phyloP scores from a whole-genome alignment of 768 basidiomycete genomes.

The Rhodotorula paludigena region DNA sequence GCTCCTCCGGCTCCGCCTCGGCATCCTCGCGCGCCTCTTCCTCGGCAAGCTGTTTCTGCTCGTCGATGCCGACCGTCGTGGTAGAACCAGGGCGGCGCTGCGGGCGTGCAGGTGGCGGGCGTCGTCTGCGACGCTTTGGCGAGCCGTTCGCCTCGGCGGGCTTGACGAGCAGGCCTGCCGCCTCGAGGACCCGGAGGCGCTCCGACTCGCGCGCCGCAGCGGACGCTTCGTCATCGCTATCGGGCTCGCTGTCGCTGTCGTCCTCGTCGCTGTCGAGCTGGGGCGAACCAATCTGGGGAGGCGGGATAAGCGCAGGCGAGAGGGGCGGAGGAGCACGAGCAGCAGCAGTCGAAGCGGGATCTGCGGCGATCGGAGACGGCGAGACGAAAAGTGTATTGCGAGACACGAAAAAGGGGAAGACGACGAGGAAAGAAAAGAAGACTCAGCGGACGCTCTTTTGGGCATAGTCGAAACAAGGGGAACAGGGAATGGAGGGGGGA shows the following conservation, averaged over 20 bases:
- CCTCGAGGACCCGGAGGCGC: slow-evolving; percentile 74
- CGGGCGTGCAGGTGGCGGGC: slow-evolving; percentile 30
- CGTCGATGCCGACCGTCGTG: not conserved
- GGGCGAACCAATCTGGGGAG: too few species aligned
- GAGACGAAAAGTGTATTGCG: too few species aligned
- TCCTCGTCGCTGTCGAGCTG: not conserved
- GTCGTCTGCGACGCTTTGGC: slow-evolving; percentile 11
- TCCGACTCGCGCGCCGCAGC: slow-evolving; percentile 60
- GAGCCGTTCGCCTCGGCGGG: slow-evolving; percentile 41
- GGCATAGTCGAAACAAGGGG: not conserved
- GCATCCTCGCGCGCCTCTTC: not conserved
- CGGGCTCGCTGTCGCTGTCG: slow-evolving; percentile 25
- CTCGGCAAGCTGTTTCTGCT: not conserved
- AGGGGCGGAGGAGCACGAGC: not conserved
- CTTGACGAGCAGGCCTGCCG: slow-evolving; percentile 74
- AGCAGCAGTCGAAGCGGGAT: not conserved
- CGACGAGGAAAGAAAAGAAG: too few species aligned
- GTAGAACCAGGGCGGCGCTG: slow-evolving; percentile 23
- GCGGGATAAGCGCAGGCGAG: too few species aligned
- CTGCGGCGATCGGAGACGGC: too few species aligned
- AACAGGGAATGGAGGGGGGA: slow-evolving; percentile 2
- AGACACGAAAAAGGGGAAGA: too few species aligned
- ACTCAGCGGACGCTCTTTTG: slow-evolving; percentile 10
- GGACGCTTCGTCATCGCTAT: slow-evolving; percentile 24
- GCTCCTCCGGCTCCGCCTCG: slow-evolving; percentile 10